Base-by-base conservation (phyloP, 2,329 filamentous ascomycete genomes). In the Aphanoascus verrucosus region DNA sequence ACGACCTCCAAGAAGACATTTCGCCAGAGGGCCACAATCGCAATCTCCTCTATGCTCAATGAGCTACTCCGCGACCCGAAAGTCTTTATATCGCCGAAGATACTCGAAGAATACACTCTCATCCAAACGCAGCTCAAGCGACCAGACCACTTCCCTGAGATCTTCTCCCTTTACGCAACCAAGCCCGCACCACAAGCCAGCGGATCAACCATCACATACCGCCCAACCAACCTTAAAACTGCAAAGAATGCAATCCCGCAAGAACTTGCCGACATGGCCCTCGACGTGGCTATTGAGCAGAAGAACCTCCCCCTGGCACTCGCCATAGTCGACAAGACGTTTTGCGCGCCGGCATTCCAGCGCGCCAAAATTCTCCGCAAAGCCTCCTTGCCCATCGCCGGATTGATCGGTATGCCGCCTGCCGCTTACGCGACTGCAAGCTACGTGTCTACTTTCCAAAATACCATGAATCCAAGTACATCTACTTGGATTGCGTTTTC, bases 401-500 rank as follows among this genome's bases (percentile, higher is more conserved):
- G 76, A 64, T 40, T 69, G 44, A 64, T 62, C 12, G 59, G 59
- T 50, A 60, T 64, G 8, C 72, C 67, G 15, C 62, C 57, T 47
- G 67, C 63, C 53, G 71, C 56, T 77, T 93, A 89, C 64, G 77
- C 80, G 32, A 67, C 89, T 38, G 86, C 88, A 0, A 77, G 79
- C 1, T 84, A 83, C 65, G 74, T 87, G 28, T 78, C 84, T 1
- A 68, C 73, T 9, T 74, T 83, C 57, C 87, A 91, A 66, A 77
- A 79, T 53, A 83, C 83, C n/a, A 88, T 95, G 79, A 86, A 94
- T 59, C 74, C 83, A 0, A 74, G 72, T 28, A 81, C 80, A 34
- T 88, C 89, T 8, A 94, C 88, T 1, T 80, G 80, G 9, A 81
- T 94, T 56, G 84, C 86, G 3, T 88, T 94, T 65, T 80, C 80